Evolutionary conservation across 1,284 basidiomycete species (phyloP).

Genomic region (Cutaneotrichosporon cyanovorans): DNA sequence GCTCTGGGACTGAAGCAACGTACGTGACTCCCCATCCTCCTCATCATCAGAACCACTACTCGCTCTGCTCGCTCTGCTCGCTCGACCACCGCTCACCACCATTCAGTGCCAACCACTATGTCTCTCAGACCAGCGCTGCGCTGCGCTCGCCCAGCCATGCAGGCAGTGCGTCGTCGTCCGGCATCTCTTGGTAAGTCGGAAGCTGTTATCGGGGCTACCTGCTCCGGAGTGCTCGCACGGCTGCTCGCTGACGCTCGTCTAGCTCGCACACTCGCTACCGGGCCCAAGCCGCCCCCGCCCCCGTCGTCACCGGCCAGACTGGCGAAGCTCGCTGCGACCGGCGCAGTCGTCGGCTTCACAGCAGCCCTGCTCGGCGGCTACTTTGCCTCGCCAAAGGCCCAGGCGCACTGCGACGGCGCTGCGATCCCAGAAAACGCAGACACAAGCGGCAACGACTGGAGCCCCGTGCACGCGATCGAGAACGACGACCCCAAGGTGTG

Average conservation of each 20-base stretch:
- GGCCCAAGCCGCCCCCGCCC: constrained; percentile 1
- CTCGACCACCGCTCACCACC: neutral
- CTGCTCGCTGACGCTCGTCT: neutral
- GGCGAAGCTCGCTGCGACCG: constrained; percentile 4
- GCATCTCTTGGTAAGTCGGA: neutral
- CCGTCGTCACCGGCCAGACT: neutral
- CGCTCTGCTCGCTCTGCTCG: neutral
- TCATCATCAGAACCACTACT: constrained; percentile 1
- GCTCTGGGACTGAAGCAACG: too few species aligned
- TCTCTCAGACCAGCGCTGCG: constrained; percentile 7
- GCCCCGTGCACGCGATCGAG: constrained; percentile 36
- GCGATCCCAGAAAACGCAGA: constrained; percentile 29
- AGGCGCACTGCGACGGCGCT: constrained; percentile 23
- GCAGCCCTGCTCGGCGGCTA: constrained; percentile 6
- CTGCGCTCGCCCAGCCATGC: constrained; percentile 6
- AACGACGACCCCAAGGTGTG: constrained; percentile 42
- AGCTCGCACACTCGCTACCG: constrained; percentile 7
- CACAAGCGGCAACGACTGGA: constrained; percentile 29
- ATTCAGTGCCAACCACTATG: constrained; percentile 1
- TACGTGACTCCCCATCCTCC: too few species aligned
- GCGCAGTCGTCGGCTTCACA: constrained; percentile 10
- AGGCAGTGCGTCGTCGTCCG: constrained; percentile 4
- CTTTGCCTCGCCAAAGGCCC: constrained; percentile 1
- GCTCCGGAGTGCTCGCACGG: too few species aligned
- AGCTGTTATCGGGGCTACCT: too few species aligned